Evolutionary conservation across 78 protist species (phyloP), one percentile per base, ranked within the genome.

Genomic region (Dictyostelium intermedium): DNA sequence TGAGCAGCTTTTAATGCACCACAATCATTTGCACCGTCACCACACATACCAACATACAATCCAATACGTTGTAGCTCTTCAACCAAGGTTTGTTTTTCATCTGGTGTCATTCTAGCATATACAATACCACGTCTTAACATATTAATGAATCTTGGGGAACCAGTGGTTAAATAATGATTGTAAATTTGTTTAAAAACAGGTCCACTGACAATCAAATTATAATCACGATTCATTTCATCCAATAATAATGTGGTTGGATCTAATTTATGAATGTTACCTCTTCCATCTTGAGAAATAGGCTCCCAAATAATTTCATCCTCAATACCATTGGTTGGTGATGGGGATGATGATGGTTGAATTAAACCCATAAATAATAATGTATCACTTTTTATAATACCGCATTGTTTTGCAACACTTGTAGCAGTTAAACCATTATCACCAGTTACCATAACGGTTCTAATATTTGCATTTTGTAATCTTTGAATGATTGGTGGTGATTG

Each of bases 21-120:
- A 18, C 99, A 99, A 84, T 99, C 99, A 94, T 99, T 99, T 4
- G 99, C 98, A 78, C 99, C 99, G 84, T 99, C 99, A 16, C 99
- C 99, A 61, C 99, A 98, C 99, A 99, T 99, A 69, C 98, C 97
- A n/a, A 98, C 96, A 50, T 25, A 3, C 37, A 74, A 32, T 20
- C 99, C 99, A 37, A 4, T 20, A 18, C 39, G n/a, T 69, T 98
- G 92, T 34, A 98, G 93, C 27, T 80, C 91, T 20, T 66, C 53
- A 32, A 96, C 20, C 2, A 96, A 60, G 16, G 56, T 61, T 80
- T 83, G 97, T 91, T 98, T 98, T 35, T 98, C 97, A 34, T 91
- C 92, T 6, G 98, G 99, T 23, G 97, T 35, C 82, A 91, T 93
- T 14, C 99, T 91, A 5, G 98, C 96, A 34, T 92, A 97, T 30